These are phyloP conservation scores for Tolypocladium ovalisporum DNA, from an alignment of 2,329 filamentous ascomycete genomes.

Conservation along the genomic window DNA sequence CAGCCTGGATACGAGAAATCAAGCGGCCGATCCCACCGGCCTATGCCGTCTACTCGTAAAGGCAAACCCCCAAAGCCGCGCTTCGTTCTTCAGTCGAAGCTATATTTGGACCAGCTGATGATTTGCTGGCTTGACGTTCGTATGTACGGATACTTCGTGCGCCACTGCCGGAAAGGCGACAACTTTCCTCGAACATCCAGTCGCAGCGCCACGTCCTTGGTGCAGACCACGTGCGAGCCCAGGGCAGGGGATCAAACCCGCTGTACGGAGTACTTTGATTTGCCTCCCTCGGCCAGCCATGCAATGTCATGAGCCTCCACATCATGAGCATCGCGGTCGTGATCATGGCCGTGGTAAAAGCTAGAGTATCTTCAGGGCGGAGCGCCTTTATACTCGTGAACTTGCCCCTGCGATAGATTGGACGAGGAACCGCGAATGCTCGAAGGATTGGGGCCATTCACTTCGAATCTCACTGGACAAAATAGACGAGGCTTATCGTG, in stretches of 20 bases:
- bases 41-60: neutral
- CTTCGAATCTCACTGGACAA: neutral
- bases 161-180: too few species aligned
- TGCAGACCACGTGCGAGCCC: neutral
- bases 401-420: neutral
- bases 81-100: too few species aligned
- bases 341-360: too few species aligned
- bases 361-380: too few species aligned
- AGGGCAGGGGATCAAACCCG: neutral
- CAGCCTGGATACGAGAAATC: neutral
- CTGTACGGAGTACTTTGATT: neutral
- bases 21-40: neutral
- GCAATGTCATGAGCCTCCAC: neutral
- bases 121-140: too few species aligned
- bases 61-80: neutral
- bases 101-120: neutral
- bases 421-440: neutral
- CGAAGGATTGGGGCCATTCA: neutral
- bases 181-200: neutral
- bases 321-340: too few species aligned
- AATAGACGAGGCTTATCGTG: too few species aligned
- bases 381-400: too few species aligned
- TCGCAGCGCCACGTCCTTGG: neutral
- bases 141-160: too few species aligned
- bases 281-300: neutral